phyloP scores from a whole-genome alignment of 169 alveolate species.

The Perkinsus marinus region DNA sequence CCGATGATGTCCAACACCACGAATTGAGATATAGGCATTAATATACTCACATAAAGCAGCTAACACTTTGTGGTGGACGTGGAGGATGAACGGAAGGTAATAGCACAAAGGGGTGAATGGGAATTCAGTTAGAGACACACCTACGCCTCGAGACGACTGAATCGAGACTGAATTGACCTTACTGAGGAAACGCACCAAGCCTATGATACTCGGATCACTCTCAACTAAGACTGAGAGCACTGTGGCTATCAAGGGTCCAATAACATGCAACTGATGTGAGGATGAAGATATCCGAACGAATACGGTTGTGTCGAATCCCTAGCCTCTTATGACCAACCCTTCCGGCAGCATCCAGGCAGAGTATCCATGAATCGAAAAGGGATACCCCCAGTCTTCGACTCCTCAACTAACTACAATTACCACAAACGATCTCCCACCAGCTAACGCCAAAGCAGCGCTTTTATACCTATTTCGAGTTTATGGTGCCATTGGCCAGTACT shows the following conservation, averaged over 20 bases:
- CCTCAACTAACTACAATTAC: background rate
- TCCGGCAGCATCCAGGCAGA: background rate
- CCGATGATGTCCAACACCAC: background rate
- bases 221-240: background rate
- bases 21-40: background rate
- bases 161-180: background rate
- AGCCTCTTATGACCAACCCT: background rate
- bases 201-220: background rate
- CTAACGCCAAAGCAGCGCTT: too few species aligned
- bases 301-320: too few species aligned
- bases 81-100: background rate
- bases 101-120: background rate
- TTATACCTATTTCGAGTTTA: background rate
- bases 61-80: background rate
- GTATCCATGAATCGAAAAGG: background rate
- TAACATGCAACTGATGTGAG: background rate
- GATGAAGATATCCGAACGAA: too few species aligned
- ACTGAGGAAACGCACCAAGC: background rate
- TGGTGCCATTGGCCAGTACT: background rate
- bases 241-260: background rate
- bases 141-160: background rate
- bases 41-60: background rate
- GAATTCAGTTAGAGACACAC: background rate
- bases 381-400: background rate
- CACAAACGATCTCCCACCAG: too few species aligned